Percentiles rank a stretch among this genome's conserved stretches.
Conservation (phyloP, 495 filamentous ascomycete genomes). For the Cercophora samala region DNA sequence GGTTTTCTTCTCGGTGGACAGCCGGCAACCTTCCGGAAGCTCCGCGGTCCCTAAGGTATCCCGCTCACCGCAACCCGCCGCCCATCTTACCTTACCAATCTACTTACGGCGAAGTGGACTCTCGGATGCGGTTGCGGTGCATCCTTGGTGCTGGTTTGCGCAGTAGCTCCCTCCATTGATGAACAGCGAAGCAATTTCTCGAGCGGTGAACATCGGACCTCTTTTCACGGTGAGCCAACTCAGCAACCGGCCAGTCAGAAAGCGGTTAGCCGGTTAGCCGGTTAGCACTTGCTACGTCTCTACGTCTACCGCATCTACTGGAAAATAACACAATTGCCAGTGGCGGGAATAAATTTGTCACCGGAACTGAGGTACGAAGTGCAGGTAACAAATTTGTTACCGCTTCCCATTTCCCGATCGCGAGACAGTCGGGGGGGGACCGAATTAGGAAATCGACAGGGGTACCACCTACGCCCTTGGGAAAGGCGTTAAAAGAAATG, state of each 20-base stretch:
- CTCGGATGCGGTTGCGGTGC: slow-evolving; percentile 28
- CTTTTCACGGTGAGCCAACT: slow-evolving; percentile 1
- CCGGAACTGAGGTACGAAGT: no score
- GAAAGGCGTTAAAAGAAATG: no score
- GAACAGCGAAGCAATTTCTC: not conserved
- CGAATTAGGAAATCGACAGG: no score
- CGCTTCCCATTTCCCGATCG: no score
- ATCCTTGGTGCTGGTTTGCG: slow-evolving; percentile 17
- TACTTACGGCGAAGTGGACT: slow-evolving; percentile 7
- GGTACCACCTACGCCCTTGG: no score
- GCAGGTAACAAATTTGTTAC: no score
- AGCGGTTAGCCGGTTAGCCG: not conserved
- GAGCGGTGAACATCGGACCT: not conserved
- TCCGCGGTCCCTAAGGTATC: not conserved
- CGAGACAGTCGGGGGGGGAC: no score
- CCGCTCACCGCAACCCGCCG: slow-evolving; percentile 18
- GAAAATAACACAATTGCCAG: no score
- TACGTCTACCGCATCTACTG: no score
- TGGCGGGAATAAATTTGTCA: no score
- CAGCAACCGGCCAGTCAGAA: not conserved
- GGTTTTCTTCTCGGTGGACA: not conserved
- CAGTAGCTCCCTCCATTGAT: slow-evolving; percentile 13
- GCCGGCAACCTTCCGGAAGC: not conserved
- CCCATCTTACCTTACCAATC: not conserved
- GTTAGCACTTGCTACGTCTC: no score